phyloP scores from a whole-genome alignment of 108 stramenopile genomes.

The Cylindrotheca closterium region DNA sequence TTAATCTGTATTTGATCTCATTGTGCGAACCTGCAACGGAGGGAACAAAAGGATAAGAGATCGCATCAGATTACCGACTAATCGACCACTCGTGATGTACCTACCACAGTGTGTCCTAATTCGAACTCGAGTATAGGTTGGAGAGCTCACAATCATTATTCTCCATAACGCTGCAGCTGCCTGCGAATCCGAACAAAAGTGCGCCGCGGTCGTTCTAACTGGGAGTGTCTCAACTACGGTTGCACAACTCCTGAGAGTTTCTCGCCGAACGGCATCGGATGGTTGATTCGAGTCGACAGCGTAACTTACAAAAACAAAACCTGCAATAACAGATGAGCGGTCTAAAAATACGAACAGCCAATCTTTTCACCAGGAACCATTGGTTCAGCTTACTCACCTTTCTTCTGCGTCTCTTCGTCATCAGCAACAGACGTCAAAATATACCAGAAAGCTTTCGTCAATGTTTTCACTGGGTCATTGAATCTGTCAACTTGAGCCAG shows the following conservation, averaged over 20 bases:
- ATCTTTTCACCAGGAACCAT: too few relatives aligned
- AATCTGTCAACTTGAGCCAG: background rate
- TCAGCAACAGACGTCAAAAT: conserved; percentile 7
- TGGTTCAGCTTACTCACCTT: too few relatives aligned
- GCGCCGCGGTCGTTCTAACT: background rate
- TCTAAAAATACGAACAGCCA: too few relatives aligned
- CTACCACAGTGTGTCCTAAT: conserved; percentile 3
- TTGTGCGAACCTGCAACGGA: conserved; percentile 14
- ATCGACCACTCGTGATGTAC: background rate
- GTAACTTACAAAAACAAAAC: background rate
- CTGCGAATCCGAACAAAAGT: background rate
- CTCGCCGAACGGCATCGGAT: background rate
- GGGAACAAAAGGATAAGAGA: background rate
- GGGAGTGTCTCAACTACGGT: conserved; percentile 2
- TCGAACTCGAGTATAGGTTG: background rate
- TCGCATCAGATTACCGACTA: background rate
- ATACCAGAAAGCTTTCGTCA: background rate
- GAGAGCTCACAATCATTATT: background rate
- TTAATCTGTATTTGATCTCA: conserved; percentile 27
- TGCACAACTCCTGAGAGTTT: conserved; percentile 3
- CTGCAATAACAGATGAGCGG: background rate
- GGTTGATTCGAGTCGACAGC: conserved; percentile 1
- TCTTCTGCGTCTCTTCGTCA: conserved; percentile 24
- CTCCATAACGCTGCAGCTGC: background rate
- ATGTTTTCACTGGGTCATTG: background rate